Evolutionary conservation across 176 grass and related monocot genomes (phyloP).

Genomic region (Metroxylon sagu): DNA sequence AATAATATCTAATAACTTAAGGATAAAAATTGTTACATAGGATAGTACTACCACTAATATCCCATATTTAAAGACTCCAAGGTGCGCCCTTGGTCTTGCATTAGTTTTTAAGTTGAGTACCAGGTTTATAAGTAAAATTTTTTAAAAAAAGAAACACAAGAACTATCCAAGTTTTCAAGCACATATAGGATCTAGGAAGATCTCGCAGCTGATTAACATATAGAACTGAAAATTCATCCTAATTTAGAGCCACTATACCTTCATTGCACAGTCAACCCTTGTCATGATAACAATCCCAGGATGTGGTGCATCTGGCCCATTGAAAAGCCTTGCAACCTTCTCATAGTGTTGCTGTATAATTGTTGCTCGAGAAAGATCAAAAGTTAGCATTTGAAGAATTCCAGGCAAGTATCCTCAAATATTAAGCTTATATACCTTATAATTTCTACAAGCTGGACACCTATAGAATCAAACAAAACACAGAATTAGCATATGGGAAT

Average conservation of each 20-base stretch:
- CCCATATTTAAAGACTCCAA: too few species aligned
- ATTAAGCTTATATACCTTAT: slow-evolving; percentile 52
- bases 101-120: too few species aligned
- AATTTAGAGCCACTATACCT: slow-evolving; percentile 47
- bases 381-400: not conserved
- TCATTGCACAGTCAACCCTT: slow-evolving; percentile 87
- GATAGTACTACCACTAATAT: too few species aligned
- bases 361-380: not conserved
- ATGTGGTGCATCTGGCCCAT: slow-evolving; percentile 73
- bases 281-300: slow-evolving; percentile 76
- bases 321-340: slow-evolving; percentile 94
- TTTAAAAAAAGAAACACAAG: too few species aligned
- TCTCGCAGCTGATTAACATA: not conserved
- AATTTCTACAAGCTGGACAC: slow-evolving; percentile 99
- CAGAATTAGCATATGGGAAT: too few species aligned
- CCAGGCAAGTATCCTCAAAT: not conserved
- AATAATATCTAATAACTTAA: too few species aligned
- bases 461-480: slow-evolving; percentile 29
- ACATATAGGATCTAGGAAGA: not conserved
- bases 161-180: too few species aligned
- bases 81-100: too few species aligned
- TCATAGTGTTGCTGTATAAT: slow-evolving; percentile 81
- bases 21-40: too few species aligned
- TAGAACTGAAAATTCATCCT: not conserved
- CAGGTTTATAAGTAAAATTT: too few species aligned